phyloP scores from a whole-genome alignment of 2,329 filamentous ascomycete genomes.

The Fusarium sp. region DNA sequence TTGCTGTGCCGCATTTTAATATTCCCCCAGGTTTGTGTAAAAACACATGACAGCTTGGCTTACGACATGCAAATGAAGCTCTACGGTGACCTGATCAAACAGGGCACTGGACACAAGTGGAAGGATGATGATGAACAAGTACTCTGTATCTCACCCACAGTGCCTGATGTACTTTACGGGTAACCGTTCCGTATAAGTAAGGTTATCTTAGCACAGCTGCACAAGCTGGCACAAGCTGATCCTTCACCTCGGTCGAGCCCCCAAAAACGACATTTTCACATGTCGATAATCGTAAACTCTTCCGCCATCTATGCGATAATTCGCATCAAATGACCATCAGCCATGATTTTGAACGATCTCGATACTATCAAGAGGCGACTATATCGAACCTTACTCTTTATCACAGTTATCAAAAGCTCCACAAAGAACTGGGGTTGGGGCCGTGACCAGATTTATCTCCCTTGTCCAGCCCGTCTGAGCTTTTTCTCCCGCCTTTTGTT shows the following conservation, averaged over 20 bases:
- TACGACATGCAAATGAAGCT: slow-evolving; percentile 17
- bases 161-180: neutral
- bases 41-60: neutral
- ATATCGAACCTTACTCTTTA: neutral
- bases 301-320: slow-evolving; percentile 21
- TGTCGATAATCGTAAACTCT: slow-evolving; percentile 4
- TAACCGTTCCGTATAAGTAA: slow-evolving; percentile 20
- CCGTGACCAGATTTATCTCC: slow-evolving; percentile 33
- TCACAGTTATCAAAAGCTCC: slow-evolving; percentile 15
- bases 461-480: slow-evolving; percentile 21
- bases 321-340: slow-evolving; percentile 2
- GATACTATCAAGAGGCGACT: slow-evolving; percentile 1
- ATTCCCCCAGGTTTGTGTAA: slow-evolving; percentile 19
- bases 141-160: neutral
- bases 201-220: slow-evolving; percentile 31
- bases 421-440: slow-evolving; percentile 21
- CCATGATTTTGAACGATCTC: neutral
- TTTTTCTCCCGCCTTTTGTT: slow-evolving; percentile 10
- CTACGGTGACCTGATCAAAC: slow-evolving; percentile 1
- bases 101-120: neutral
- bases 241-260: slow-evolving; percentile 22
- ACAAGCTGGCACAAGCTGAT: slow-evolving; percentile 19
- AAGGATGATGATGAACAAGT: slow-evolving; percentile 15
- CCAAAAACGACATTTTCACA: slow-evolving; percentile 23
- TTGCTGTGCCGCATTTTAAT: slow-evolving; percentile 15